A percentile compares a stretch with the other conserved stretches of the same genome.
Conservation (phyloP, 768 basidiomycete species). For the Tephrocybe sp. region DNA sequence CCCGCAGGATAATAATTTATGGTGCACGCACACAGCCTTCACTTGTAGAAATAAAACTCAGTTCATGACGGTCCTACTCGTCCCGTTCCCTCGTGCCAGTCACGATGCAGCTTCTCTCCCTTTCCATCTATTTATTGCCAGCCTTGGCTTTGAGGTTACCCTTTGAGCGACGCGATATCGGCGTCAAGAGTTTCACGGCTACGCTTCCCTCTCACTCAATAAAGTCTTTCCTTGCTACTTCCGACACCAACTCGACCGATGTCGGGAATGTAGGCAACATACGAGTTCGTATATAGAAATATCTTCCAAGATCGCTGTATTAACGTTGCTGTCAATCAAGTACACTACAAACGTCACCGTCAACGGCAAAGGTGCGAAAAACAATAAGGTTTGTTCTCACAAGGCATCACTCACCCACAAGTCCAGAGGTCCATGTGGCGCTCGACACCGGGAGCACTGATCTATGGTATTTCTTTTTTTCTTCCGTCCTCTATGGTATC, state of each 20-base stretch:
- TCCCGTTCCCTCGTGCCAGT: not conserved
- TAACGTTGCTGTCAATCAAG: not conserved
- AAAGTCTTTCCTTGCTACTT: not conserved
- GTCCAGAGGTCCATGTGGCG: conserved; percentile 29
- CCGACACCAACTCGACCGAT: not conserved
- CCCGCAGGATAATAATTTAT: no score
- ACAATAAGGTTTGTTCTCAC: not conserved
- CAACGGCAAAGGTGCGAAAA: conserved; percentile 21
- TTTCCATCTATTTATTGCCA: not conserved
- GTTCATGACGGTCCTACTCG: no score
- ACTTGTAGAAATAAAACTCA: no score
- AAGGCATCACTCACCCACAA: not conserved
- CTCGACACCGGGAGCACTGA: conserved; percentile 42
- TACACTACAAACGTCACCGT: conserved; percentile 29
- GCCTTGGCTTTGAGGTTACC: not conserved
- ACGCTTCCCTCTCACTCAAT: not conserved
- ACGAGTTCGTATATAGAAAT: conserved; percentile 5
- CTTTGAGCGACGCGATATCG: not conserved
- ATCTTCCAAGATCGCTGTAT: not conserved
- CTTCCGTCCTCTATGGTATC: not conserved
- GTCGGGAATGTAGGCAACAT: conserved; percentile 13
- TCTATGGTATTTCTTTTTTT: conserved; percentile 26
- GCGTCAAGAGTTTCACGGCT: not conserved
- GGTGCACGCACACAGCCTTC: no score
- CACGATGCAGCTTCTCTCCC: not conserved